A percentile compares a stretch with the other conserved stretches of the same genome.
phyloP scores from a whole-genome alignment of 345 rosid species.

The Populus alba region DNA sequence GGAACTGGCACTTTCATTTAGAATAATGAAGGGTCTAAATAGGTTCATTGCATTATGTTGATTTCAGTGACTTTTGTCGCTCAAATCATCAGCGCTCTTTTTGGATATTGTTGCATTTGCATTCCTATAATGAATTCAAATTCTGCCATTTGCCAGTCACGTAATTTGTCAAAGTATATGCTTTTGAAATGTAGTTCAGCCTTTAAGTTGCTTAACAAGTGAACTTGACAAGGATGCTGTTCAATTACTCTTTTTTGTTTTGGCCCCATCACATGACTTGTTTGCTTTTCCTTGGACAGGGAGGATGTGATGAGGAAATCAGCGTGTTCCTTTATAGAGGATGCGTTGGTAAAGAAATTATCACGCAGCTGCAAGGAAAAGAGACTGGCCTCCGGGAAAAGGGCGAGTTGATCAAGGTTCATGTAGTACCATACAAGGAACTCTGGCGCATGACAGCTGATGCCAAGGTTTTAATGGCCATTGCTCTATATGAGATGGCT shows the following conservation, averaged over 20 bases:
- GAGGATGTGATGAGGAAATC: slow-evolving; percentile 93
- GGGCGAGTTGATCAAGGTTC: slow-evolving; percentile 81
- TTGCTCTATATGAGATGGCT: slow-evolving; percentile 83
- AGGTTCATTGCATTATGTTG: background rate
- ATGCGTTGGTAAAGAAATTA: slow-evolving; percentile 50
- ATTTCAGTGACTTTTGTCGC: background rate
- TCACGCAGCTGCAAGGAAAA: slow-evolving; percentile 71
- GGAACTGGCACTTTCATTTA: background rate
- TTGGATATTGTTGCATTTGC: background rate
- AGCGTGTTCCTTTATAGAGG: slow-evolving; percentile 67
- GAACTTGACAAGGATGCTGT: background rate
- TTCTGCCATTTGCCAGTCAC: background rate
- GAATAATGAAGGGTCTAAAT: background rate
- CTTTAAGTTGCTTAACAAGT: background rate
- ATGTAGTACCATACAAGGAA: slow-evolving; percentile 52
- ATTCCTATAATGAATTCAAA: background rate
- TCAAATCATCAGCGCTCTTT: background rate
- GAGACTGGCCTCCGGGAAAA: slow-evolving; percentile 69
- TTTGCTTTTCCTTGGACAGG: slow-evolving; percentile 40
- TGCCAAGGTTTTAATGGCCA: slow-evolving; percentile 64
- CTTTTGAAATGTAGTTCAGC: background rate
- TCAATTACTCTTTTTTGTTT: too few species aligned
- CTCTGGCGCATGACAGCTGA: slow-evolving; percentile 81
- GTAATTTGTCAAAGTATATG: background rate
- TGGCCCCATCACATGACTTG: background rate